Evolutionary conservation across 768 basidiomycete species (phyloP).

Genomic region (Rhizopogon sp.): DNA sequence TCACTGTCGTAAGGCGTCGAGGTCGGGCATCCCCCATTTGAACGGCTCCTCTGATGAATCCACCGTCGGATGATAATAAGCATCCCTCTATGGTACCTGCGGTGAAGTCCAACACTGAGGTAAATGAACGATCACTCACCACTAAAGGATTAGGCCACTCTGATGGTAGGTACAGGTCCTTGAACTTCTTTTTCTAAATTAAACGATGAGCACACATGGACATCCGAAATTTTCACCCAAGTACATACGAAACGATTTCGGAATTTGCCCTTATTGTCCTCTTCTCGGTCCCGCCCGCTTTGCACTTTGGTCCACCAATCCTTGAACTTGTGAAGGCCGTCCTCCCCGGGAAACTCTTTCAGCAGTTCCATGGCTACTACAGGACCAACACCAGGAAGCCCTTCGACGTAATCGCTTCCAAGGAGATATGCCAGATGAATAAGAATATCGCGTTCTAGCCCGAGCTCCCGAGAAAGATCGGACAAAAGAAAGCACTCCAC

Average conservation of each 20-base stretch:
- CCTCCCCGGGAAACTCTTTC: slow-evolving; percentile 85
- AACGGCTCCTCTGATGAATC: slow-evolving; percentile 92
- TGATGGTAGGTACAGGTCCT: slow-evolving; percentile 67
- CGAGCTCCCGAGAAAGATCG: slow-evolving; percentile 85
- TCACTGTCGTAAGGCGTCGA: slow-evolving; percentile 84
- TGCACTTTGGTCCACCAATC: slow-evolving; percentile 96
- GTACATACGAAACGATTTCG: slow-evolving; percentile 77
- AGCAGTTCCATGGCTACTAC: slow-evolving; percentile 95
- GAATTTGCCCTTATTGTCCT: slow-evolving; percentile 73
- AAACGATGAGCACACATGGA: slow-evolving; percentile 7
- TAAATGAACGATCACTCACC: slow-evolving; percentile 39
- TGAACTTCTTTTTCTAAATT: slow-evolving; percentile 83
- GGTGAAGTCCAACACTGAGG: not conserved
- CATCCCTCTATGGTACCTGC: slow-evolving; percentile 59
- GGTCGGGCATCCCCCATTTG: slow-evolving; percentile 95
- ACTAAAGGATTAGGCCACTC: slow-evolving; percentile 96
- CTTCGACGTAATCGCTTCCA: slow-evolving; percentile 96
- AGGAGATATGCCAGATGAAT: slow-evolving; percentile 89
- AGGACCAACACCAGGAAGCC: slow-evolving; percentile 87
- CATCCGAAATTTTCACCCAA: slow-evolving; percentile 7
- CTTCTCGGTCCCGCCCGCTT: slow-evolving; percentile 74
- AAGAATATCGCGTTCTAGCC: slow-evolving; percentile 80
- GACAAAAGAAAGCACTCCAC: slow-evolving; percentile 90
- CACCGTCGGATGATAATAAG: slow-evolving; percentile 88
- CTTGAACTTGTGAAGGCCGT: slow-evolving; percentile 82